Evolutionary conservation across 108 stramenopile genomes (phyloP), one percentile per base, ranked within the genome.

Genomic region (Cyclotella sp.): DNA sequence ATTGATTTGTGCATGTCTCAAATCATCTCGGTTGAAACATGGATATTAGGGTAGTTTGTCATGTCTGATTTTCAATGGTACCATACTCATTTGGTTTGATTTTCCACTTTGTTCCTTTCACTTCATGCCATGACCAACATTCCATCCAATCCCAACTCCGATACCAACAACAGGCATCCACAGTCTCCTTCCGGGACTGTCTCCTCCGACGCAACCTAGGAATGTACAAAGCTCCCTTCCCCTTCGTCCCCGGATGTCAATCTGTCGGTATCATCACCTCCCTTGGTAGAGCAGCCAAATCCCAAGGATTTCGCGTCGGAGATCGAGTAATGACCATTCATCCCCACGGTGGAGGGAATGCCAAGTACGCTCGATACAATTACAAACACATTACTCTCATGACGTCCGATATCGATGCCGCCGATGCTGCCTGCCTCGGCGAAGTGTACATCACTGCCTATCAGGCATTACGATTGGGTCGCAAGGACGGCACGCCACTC

Each of bases 371-470:
- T 15, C 73, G 70, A 18, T 51, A 86, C 12, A 28, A 69, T 21
- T 76, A 72, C 55, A 73, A 71, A n/a, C 44, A 64, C 13, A 28
- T 93, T 15, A 59, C 86, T 26, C 86, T 79, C 44, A 76, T 93
- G 6, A 73, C 85, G 15, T 26, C 52, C 19, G 64, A 29, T 59
- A 58, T 87, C 6, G 87, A 86, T 53, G 75, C 87, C 4, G 66
- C 77, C 12, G 41, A 43, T 29, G 86, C 83, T 12, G 85, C 65
- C 1, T 90, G 89, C 68, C 71, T 92, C 59, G 85, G 68, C 0
- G 88, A 90, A 61, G 84, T 79, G 3, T 93, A 90, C 72, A 76
- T 90, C 61, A 55, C 85, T 15, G 92, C 92, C 7, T 90, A 88
- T 67, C 89, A 93, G 76, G 78, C 83, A 0, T 59, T 90, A 27